A percentile compares a stretch with the other conserved stretches of the same genome.
Evolutionary conservation across 2,329 filamentous ascomycete species (phyloP).

Genomic region (Diaporthe aspalathi): DNA sequence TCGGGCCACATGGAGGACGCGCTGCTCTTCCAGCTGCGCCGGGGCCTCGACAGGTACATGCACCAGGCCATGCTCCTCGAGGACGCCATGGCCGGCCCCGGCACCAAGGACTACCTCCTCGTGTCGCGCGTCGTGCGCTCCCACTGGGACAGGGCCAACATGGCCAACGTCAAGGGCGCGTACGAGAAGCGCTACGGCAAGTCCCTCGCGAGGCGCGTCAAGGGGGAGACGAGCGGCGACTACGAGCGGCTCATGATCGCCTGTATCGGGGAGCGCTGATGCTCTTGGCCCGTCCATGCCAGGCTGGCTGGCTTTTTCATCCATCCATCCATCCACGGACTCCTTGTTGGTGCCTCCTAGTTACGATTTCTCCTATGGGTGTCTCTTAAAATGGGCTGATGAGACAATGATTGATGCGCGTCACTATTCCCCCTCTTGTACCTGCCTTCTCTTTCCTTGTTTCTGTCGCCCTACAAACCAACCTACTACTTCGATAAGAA

Average conservation of each 20-base stretch:
- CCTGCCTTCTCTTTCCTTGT: not conserved
- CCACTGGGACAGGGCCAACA: constrained; percentile 83
- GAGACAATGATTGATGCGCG: constrained; percentile 23
- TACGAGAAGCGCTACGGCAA: constrained; percentile 78
- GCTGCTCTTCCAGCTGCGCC: constrained; percentile 80
- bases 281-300: not conserved
- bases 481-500: not conserved
- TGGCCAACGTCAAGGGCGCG: constrained; percentile 82
- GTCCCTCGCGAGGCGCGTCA: constrained; percentile 76
- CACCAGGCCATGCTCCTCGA: constrained; percentile 87
- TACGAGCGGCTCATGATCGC: constrained; percentile 83
- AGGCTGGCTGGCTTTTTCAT: no score
- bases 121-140: constrained; percentile 80
- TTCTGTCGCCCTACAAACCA: not conserved
- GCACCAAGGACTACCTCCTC: constrained; percentile 86
- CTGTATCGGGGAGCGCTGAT: constrained; percentile 60
- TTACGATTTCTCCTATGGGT: not conserved
- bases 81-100: constrained; percentile 85
- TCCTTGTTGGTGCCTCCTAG: no score
- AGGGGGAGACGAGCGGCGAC: constrained; percentile 86
- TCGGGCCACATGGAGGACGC: constrained; percentile 93
- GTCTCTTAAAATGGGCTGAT: not conserved
- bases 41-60: constrained; percentile 83
- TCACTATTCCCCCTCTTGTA: constrained; percentile 10
- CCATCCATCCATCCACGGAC: no score